Evolutionary conservation across 495 filamentous ascomycete species (phyloP).

Genomic region (Haplographium delicatum): DNA sequence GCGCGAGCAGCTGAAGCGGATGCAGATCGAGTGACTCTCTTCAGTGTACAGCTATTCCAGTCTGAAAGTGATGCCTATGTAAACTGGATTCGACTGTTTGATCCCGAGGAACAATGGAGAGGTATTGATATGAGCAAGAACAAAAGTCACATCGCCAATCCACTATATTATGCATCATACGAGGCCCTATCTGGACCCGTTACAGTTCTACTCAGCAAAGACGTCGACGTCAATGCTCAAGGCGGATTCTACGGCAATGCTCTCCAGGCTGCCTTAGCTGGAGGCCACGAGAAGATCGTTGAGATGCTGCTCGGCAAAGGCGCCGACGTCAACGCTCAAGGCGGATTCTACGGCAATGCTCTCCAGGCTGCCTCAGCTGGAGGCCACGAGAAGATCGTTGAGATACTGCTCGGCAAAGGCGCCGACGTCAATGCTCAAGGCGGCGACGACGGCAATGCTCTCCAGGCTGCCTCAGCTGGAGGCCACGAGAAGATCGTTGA

Average conservation of each 20-base stretch:
- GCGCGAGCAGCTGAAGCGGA: constrained; percentile 6
- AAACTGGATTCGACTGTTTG: constrained; percentile 19
- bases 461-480: constrained; percentile 16
- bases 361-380: constrained; percentile 14
- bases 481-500: constrained; percentile 1
- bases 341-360: not conserved
- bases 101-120: constrained; percentile 15
- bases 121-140: not conserved
- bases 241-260: constrained; percentile 13
- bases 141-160: not conserved
- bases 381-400: constrained; percentile 9
- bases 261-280: constrained; percentile 14
- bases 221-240: not conserved
- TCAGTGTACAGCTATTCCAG: constrained; percentile 10
- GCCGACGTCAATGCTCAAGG: constrained; percentile 9
- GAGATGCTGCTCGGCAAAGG: constrained; percentile 14
- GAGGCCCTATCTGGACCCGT: constrained; percentile 8
- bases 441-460: constrained; percentile 21
- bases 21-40: constrained; percentile 2
- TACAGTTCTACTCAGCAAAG: constrained; percentile 17
- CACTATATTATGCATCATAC: constrained; percentile 25
- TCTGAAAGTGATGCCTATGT: constrained; percentile 5
- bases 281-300: constrained; percentile 11
- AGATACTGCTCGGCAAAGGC: constrained; percentile 26
- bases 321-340: constrained; percentile 12